Evolutionary conservation across 1,284 basidiomycete species (phyloP).

Genomic region (Golubevia sp.): DNA sequence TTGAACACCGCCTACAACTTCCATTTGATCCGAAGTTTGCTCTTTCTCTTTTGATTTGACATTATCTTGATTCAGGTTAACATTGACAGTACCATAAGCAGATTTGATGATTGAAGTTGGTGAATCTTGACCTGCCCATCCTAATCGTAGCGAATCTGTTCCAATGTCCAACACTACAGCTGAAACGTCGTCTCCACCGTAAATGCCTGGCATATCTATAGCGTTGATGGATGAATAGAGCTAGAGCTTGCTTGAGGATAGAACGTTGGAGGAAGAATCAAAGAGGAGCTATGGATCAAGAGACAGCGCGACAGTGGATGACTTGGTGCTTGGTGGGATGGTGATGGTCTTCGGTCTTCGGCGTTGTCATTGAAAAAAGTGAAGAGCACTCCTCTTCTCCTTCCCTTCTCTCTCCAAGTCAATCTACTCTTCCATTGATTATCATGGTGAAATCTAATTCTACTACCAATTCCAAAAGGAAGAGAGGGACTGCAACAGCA

Average conservation of each 20-base stretch:
- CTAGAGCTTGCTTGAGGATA: too few species aligned
- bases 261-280: too few species aligned
- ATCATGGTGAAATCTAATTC: neutral
- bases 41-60: slow-evolving; percentile 5
- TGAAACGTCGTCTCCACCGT: slow-evolving; percentile 61
- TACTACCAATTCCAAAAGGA: neutral
- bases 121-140: slow-evolving; percentile 59
- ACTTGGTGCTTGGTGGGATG: too few species aligned
- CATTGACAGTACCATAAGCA: slow-evolving; percentile 39
- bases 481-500: neutral
- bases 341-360: too few species aligned
- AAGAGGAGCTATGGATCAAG: too few species aligned
- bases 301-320: too few species aligned
- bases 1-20: too few species aligned
- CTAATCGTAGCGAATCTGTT: slow-evolving; percentile 39
- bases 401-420: too few species aligned
- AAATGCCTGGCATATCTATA: slow-evolving; percentile 57
- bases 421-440: too few species aligned
- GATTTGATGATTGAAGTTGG: slow-evolving; percentile 51
- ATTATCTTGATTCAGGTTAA: slow-evolving; percentile 26
- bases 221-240: slow-evolving; percentile 7
- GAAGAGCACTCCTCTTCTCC: too few species aligned
- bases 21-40: neutral
- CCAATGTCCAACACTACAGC: slow-evolving; percentile 58
- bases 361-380: too few species aligned